Base-by-base conservation (phyloP, 1,284 basidiomycete genomes). In the Tilletia indica region DNA sequence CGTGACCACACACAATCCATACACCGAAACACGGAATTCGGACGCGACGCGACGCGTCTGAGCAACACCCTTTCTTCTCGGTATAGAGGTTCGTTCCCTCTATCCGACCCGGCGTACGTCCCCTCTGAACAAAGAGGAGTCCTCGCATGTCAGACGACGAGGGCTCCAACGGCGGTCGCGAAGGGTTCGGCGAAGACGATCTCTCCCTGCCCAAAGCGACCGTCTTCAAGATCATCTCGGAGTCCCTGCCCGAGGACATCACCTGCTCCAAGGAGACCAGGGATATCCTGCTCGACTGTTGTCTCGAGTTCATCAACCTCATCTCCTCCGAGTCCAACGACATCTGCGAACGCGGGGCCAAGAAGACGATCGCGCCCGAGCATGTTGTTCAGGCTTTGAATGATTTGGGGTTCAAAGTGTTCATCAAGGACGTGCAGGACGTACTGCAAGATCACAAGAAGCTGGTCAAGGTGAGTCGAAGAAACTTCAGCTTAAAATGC, bases 341-440 rank as follows among this genome's bases (percentile, higher is more conserved):
- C 78, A 93, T 97, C 72, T 99, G 97, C 85, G 97, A 99, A 83
- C 91, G 93, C 84, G 94, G 95, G 81, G 92, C 92, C n/a, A 98
- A 98, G 87, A 99, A 99, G 87, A 99, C 96, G 0, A 99, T 99
- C 79, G 93, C 94, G 3, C 96, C 97, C 1, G 96, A 99, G 82
- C 96, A 99, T 83, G 95, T 99, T 66, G 91, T 97, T 58, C 87
- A 89, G 48, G 97, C 96, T 4, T 87, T 99, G 68, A 93, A 94
- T 91, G 89, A 91, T 66, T 89, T 96, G 21, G 94, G 93, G n/a
- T 96, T 95, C 79, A 92, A 94, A 77, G 88, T 89, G 16, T 95
- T 94, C 85, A 91, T 91, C 21, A 86, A 89, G 16, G 94, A 97
- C 78, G 93, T 97, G 4, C 91, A 96, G 83, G 91, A 92, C 78